Evolutionary conservation across 352 stramenopile genomes (phyloP).

Genomic region (Phytophthora sp.): DNA sequence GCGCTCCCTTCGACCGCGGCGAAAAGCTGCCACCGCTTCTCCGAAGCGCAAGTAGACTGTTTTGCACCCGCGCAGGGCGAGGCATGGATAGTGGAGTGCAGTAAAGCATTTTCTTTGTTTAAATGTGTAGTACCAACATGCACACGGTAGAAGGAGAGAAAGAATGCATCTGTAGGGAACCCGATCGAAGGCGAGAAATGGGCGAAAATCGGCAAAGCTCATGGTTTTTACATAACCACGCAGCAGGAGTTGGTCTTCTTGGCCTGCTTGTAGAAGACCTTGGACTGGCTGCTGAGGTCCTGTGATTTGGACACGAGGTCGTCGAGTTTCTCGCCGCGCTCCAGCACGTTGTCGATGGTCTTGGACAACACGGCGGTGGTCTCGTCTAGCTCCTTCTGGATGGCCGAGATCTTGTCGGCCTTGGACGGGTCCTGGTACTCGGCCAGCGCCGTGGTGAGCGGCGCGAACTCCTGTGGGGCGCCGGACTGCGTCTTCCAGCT

Average conservation of each 20-base stretch:
- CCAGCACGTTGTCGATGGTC: conserved; percentile 99
- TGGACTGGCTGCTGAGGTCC: conserved; percentile 98
- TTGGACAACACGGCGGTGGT: conserved; percentile 99
- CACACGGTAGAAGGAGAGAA: conserved; percentile 34
- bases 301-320: conserved; percentile 98
- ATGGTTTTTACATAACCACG: conserved; percentile 86
- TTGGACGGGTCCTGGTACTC: conserved; percentile 98
- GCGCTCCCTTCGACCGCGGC: conserved; percentile 65
- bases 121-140: conserved; percentile 51
- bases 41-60: conserved; percentile 41
- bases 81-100: conserved; percentile 22
- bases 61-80: conserved; percentile 17
- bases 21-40: conserved; percentile 49
- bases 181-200: conserved; percentile 20
- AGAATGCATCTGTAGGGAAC: conserved; percentile 30
- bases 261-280: conserved; percentile 99
- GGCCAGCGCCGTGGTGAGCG: conserved; percentile 91
- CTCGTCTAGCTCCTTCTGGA: conserved; percentile 99
- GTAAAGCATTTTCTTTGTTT: conserved; percentile 45
- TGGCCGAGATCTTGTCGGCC: conserved; percentile 99
- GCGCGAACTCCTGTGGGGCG: conserved; percentile 89
- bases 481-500: conserved; percentile 65
- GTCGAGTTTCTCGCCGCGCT: conserved; percentile 98
- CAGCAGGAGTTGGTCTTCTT: conserved; percentile 99
- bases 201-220: conserved; percentile 16